These are phyloP conservation scores for Colletotrichum tabaci DNA, from an alignment of 2,329 filamentous ascomycete genomes.

Conservation along the genomic window DNA sequence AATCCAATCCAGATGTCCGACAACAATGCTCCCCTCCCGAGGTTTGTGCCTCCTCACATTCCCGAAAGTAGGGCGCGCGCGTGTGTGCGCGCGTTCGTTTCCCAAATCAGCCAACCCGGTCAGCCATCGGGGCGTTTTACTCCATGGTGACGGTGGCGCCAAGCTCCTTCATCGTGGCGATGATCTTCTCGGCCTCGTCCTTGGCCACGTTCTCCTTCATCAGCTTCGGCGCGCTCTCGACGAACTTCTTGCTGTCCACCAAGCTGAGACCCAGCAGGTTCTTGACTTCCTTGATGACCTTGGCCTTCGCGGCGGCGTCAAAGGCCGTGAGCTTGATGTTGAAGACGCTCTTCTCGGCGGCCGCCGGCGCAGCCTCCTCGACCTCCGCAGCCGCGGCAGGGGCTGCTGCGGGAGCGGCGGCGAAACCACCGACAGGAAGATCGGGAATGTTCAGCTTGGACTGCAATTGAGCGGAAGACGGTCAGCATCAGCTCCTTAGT, in stretches of 20 bases:
- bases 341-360: conserved; percentile 98
- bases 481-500: conserved; percentile 36
- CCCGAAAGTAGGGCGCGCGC: conserved; percentile 13
- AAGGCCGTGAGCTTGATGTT: conserved; percentile 94
- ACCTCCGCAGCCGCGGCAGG: conserved; percentile 81
- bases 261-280: conserved; percentile 92
- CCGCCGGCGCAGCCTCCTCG: conserved; percentile 88
- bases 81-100: neutral
- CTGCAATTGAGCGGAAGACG: conserved; percentile 61
- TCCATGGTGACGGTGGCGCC: conserved; percentile 94
- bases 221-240: conserved; percentile 96
- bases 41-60: conserved; percentile 14
- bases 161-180: conserved; percentile 92
- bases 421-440: conserved; percentile 93
- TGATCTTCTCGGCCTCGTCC: conserved; percentile 99
- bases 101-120: conserved; percentile 15
- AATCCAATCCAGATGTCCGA: conserved; percentile 38
- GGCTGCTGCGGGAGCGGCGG: conserved; percentile 68
- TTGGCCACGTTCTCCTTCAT: conserved; percentile 99
- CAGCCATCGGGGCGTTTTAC: conserved; percentile 63
- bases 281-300: conserved; percentile 99
- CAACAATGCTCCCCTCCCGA: conserved; percentile 30
- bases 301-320: conserved; percentile 91
- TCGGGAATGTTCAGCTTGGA: conserved; percentile 97
- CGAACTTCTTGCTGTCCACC: conserved; percentile 99